Evolutionary conservation across 208 protist species (phyloP).

Genomic region (Phytomonas serpens): DNA sequence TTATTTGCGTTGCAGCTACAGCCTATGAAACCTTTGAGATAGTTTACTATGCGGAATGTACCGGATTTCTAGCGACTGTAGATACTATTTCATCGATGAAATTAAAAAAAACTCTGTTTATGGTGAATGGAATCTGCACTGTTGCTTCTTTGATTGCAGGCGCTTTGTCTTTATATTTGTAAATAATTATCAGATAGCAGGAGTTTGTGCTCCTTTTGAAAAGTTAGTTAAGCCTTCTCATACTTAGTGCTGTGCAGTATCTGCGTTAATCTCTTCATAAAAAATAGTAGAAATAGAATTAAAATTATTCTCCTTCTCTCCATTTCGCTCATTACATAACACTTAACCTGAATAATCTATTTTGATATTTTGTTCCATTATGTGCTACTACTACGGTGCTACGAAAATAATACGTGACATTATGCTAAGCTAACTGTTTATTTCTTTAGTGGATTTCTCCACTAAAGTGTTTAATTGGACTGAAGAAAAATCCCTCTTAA

Average conservation of each 20-base stretch:
- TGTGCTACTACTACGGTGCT: neutral
- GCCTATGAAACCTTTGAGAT: neutral
- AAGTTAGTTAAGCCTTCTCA: neutral
- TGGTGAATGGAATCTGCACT: neutral
- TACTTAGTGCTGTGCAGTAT: neutral
- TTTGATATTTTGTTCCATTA: neutral
- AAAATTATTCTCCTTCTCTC: neutral
- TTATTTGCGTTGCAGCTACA: neutral
- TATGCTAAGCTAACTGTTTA: neutral
- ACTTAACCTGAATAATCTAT: neutral
- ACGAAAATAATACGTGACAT: neutral
- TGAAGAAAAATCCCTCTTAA: neutral
- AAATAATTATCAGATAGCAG: neutral
- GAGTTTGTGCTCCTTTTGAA: neutral
- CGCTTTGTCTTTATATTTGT: neutral
- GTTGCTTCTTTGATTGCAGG: neutral
- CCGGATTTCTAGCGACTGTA: neutral
- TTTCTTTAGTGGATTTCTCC: slow-evolving; percentile 9
- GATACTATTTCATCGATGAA: neutral
- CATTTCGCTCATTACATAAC: neutral
- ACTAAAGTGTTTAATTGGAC: neutral
- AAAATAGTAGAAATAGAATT: neutral
- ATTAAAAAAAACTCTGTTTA: neutral
- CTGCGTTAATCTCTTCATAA: neutral
- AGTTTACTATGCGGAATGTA: neutral